Conservation (phyloP, 441 rosid genomes). For the Macaranga tanarius region DNA sequence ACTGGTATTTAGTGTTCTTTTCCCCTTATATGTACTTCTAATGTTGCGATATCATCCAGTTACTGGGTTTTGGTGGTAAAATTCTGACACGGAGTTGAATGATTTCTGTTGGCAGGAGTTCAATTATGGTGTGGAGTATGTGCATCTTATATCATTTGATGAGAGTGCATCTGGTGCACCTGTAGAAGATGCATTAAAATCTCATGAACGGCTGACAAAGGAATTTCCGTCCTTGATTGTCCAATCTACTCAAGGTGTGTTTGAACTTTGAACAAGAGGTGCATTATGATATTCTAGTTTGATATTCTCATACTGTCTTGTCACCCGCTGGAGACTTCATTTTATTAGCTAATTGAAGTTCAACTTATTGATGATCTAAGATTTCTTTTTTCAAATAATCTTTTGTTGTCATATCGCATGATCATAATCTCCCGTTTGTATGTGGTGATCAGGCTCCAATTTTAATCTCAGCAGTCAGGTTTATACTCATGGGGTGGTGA, state of each 20-base stretch:
- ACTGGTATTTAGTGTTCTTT: background rate
- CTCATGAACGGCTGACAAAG: conserved; percentile 45
- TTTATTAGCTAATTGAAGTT: background rate
- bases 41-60: conserved; percentile 6
- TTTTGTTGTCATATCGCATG: background rate
- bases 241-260: conserved; percentile 78
- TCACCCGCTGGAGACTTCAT: conserved; percentile 8
- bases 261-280: conserved; percentile 14
- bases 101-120: conserved; percentile 58
- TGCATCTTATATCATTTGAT: conserved; percentile 63
- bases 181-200: conserved; percentile 61
- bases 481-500: conserved; percentile 67
- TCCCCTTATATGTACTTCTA: background rate
- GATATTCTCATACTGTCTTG: conserved; percentile 6
- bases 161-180: conserved; percentile 51
- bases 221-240: conserved; percentile 71
- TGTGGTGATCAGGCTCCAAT: conserved; percentile 62
- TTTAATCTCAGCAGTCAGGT: conserved; percentile 55
- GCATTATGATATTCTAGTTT: conserved; percentile 3
- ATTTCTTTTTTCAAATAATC: background rate
- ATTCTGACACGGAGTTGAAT: conserved; percentile 20
- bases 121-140: conserved; percentile 78
- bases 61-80: conserved; percentile 9
- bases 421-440: background rate
- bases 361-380: background rate